Base-by-base conservation (phyloP, 2,329 filamentous ascomycete species). In the Fusarium nurragi region DNA sequence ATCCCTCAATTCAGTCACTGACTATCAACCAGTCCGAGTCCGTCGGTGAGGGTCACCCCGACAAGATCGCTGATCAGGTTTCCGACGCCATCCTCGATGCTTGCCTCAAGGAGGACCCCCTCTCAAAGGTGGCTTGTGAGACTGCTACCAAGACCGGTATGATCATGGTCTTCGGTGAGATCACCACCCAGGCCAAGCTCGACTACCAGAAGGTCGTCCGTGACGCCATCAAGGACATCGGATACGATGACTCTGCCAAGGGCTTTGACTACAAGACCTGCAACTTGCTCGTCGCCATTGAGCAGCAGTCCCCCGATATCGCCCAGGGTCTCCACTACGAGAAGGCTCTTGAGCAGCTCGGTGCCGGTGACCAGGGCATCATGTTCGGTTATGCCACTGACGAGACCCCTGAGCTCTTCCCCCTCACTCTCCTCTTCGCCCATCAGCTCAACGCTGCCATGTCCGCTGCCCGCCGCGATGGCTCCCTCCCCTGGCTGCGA, bases 351-450 rank as follows among this genome's bases (percentile, higher is more conserved):
- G 95, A 99, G 89, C 90, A 97, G 84, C 90, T 99, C 70, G 95
- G 95, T 82, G 95, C 95, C 67, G 95, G 95, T 90, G 95, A 99
- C 83, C 95, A 99, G 87, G 95, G 95, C 86, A 97, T 99, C 87
- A 99, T 99, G 95, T 99, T 99, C 83, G 95, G 95, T 76, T 99
- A 99, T 87, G 95, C 95, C 80, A 97, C 95, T 76, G 95, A 99
- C 77, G 95, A 99, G 88, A 98, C 95, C 75, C 94, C 94, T 65
- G 95, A 99, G 85, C 88, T 97, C 74, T 92, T 98, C 79, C 95
- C 95, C 71, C 86, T 99, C 76, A 98, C 94, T 75, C 87, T 98
- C 73, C 88, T 94, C 76, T 89, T 98, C 77, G 91, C 95, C 76
- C 95, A 99, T 89, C 93, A 94, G 87, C 92, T 99, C 74, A 99